These are phyloP conservation scores for Bipolaris gigantea DNA, from an alignment of 2,329 filamentous ascomycete species.

Conservation along the genomic window DNA sequence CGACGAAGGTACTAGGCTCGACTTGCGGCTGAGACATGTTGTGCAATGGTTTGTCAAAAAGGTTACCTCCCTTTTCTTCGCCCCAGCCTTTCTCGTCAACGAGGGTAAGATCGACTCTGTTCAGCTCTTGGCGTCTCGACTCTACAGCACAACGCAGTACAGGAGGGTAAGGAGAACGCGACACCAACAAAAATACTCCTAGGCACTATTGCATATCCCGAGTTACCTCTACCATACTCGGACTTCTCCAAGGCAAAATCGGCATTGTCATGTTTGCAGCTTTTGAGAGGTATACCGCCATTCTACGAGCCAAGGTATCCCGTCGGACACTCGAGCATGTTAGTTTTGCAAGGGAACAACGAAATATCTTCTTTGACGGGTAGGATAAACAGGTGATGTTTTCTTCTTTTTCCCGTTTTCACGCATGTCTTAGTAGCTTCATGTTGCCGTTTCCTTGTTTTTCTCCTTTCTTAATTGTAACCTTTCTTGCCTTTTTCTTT, in stretches of 20 bases:
- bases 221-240: not conserved
- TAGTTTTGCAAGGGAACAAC: not conserved
- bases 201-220: not conserved
- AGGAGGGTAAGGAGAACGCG: conserved; percentile 32
- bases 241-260: not conserved
- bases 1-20: conserved; percentile 60
- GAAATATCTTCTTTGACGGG: not conserved
- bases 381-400: not conserved
- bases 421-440: not conserved
- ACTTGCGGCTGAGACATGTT: conserved; percentile 21
- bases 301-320: not conserved
- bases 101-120: conserved; percentile 40
- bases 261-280: not conserved
- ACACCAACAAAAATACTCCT: not conserved
- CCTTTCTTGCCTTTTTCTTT: not conserved
- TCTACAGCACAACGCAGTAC: conserved; percentile 18
- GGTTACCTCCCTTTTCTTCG: conserved; percentile 40
- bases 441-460: not conserved
- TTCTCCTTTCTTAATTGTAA: no score
- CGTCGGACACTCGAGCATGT: no score
- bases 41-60: conserved; percentile 45
- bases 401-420: not conserved
- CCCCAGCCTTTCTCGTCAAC: conserved; percentile 35
- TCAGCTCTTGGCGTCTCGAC: conserved; percentile 22
- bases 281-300: not conserved